Percentiles rank a stretch among this genome's conserved stretches.
Evolutionary conservation across 2,329 filamentous ascomycete species (phyloP).

Genomic region (Aspergillus tanneri): DNA sequence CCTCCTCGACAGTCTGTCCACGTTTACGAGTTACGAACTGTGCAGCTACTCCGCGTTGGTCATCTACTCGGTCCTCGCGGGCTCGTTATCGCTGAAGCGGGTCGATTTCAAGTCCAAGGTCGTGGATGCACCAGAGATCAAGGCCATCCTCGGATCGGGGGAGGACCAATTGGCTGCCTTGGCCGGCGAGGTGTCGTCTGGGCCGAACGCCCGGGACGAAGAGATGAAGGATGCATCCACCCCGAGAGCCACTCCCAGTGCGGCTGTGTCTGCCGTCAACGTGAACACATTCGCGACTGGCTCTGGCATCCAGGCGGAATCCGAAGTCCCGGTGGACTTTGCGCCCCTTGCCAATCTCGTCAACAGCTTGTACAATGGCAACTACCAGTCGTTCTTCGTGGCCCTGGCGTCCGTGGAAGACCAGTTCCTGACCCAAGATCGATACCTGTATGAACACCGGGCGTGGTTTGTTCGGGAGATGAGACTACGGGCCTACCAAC

Average conservation of each 20-base stretch:
- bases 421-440: conserved; percentile 88
- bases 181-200: conserved; percentile 75
- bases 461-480: conserved; percentile 98
- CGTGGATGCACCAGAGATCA: conserved; percentile 96
- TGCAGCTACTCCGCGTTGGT: conserved; percentile 96
- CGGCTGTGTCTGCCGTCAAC: conserved; percentile 75
- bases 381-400: conserved; percentile 92
- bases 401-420: conserved; percentile 88
- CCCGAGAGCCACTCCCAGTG: conserved; percentile 51
- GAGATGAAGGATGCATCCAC: conserved; percentile 66
- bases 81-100: conserved; percentile 89
- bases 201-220: conserved; percentile 73
- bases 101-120: conserved; percentile 99
- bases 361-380: conserved; percentile 85
- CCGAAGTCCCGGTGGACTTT: conserved; percentile 84
- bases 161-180: conserved; percentile 85
- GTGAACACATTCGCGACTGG: conserved; percentile 76
- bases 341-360: conserved; percentile 83
- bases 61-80: conserved; percentile 91
- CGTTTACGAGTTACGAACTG: conserved; percentile 97
- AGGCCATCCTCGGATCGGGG: conserved; percentile 86
- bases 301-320: conserved; percentile 66
- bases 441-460: conserved; percentile 93
- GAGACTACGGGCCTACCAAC: conserved; percentile 92
- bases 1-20: conserved; percentile 93